These are phyloP conservation scores for Auriculariales sp. DNA, from an alignment of 768 basidiomycete species.

Conservation along the genomic window DNA sequence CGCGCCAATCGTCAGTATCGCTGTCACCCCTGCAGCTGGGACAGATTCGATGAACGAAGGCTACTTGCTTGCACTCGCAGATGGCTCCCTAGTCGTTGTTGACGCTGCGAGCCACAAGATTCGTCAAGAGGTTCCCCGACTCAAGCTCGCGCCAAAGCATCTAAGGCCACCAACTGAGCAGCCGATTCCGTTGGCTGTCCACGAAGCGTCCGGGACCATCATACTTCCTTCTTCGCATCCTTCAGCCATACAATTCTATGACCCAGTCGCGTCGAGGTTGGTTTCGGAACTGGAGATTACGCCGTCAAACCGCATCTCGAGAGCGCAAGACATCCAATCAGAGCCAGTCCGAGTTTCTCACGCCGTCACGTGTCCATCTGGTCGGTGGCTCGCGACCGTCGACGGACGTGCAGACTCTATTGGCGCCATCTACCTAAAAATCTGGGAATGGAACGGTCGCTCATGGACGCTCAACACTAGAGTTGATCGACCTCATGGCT, in stretches of 20 bases:
- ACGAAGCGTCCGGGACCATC: slow-evolving; percentile 56
- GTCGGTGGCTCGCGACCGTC: slow-evolving; percentile 85
- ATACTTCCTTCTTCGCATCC: slow-evolving; percentile 89
- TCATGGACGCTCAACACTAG: slow-evolving; percentile 75
- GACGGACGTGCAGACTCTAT: slow-evolving; percentile 58
- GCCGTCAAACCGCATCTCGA: slow-evolving; percentile 82
- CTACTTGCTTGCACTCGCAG: slow-evolving; percentile 68
- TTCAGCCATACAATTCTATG: slow-evolving; percentile 86
- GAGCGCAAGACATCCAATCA: slow-evolving; percentile 60
- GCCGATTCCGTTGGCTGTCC: slow-evolving; percentile 57
- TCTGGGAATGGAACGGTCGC: slow-evolving; percentile 76
- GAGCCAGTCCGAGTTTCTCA: slow-evolving; percentile 65
- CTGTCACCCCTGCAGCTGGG: slow-evolving; percentile 33
- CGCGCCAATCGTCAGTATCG: slow-evolving; percentile 63
- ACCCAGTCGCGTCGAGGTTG: slow-evolving; percentile 52
- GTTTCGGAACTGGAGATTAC: slow-evolving; percentile 83
- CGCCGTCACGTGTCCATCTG: slow-evolving; percentile 47
- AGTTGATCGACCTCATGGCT: slow-evolving; percentile 76
- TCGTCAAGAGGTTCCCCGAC: slow-evolving; percentile 53
- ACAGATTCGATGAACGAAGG: slow-evolving; percentile 58
- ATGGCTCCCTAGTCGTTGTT: slow-evolving; percentile 69
- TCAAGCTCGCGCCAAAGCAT: slow-evolving; percentile 39
- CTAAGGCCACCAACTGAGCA: slow-evolving; percentile 18
- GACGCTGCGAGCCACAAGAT: slow-evolving; percentile 59
- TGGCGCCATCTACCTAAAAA: slow-evolving; percentile 66